A percentile compares a stretch with the other conserved stretches of the same genome.
These are phyloP conservation scores for Botrytis aclada DNA, from an alignment of 2,329 filamentous ascomycete species.

Conservation along the genomic window DNA sequence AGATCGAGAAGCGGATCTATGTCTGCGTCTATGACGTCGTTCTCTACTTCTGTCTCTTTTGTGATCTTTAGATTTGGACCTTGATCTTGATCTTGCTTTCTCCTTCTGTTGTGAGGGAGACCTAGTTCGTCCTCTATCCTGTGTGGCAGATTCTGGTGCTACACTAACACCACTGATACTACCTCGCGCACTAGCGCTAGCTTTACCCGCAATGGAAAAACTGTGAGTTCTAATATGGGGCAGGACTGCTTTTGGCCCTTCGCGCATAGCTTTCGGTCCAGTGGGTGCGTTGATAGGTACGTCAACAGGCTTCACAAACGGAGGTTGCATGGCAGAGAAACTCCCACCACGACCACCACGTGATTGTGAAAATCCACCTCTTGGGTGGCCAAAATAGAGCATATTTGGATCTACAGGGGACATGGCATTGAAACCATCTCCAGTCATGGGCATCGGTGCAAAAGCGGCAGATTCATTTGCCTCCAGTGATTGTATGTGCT, in stretches of 20 bases:
- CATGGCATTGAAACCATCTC: slow-evolving; percentile 29
- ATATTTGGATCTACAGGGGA: slow-evolving; percentile 17
- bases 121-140: slow-evolving; percentile 32
- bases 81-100: slow-evolving; percentile 38
- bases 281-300: slow-evolving; percentile 74
- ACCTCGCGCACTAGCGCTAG: slow-evolving; percentile 29
- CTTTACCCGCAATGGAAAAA: slow-evolving; percentile 40
- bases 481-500: slow-evolving; percentile 38
- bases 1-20: slow-evolving; percentile 35
- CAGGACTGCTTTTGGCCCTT: slow-evolving; percentile 77
- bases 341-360: slow-evolving; percentile 41
- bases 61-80: slow-evolving; percentile 34
- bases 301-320: slow-evolving; percentile 38
- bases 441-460: slow-evolving; percentile 60
- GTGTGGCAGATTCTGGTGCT: slow-evolving; percentile 29
- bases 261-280: slow-evolving; percentile 91
- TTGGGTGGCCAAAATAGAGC: slow-evolving; percentile 36
- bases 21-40: slow-evolving; percentile 33
- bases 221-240: slow-evolving; percentile 53
- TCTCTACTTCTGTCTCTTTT: slow-evolving; percentile 33
- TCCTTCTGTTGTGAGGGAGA: slow-evolving; percentile 30
- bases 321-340: slow-evolving; percentile 39
- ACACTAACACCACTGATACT: slow-evolving; percentile 34
- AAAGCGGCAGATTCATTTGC: slow-evolving; percentile 26
- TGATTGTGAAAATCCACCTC: slow-evolving; percentile 28